Evolutionary conservation across 768 basidiomycete genomes (phyloP).

Genomic region (Leccinum truebloodii): DNA sequence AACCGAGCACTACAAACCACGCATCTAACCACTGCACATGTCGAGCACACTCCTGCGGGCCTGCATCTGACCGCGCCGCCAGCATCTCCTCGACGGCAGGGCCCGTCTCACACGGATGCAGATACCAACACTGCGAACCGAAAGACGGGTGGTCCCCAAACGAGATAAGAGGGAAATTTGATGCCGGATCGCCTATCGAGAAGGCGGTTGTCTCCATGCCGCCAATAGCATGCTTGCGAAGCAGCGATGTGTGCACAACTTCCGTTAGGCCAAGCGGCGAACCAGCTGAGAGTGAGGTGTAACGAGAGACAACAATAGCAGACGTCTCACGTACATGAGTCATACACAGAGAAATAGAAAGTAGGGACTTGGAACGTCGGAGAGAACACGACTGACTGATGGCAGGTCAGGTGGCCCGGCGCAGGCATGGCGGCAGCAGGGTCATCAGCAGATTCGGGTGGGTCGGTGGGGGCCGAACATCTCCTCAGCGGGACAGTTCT

Average conservation of each 20-base stretch:
- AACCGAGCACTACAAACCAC: conserved; percentile 79
- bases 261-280: conserved; percentile 57
- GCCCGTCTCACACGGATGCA: conserved; percentile 85
- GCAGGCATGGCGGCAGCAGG: conserved; percentile 36
- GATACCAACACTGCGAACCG: conserved; percentile 75
- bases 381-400: conserved; percentile 75
- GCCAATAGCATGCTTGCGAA: conserved; percentile 50
- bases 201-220: conserved; percentile 50
- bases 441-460: conserved; percentile 34
- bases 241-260: conserved; percentile 58
- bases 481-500: conserved; percentile 34
- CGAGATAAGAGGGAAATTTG: conserved; percentile 74
- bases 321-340: conserved; percentile 56
- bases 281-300: conserved; percentile 51
- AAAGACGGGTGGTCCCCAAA: conserved; percentile 86
- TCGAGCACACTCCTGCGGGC: conserved; percentile 17
- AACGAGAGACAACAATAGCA: conserved; percentile 14
- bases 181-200: conserved; percentile 50
- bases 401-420: conserved; percentile 43
- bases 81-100: conserved; percentile 69
- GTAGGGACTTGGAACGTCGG: conserved; percentile 79
- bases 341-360: conserved; percentile 77
- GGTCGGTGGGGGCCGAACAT: conserved; percentile 7
- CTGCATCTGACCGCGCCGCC: conserved; percentile 36
- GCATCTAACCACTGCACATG: conserved; percentile 54